phyloP scores from a whole-genome alignment of 768 basidiomycete genomes.

The Clavaria fumosa region DNA sequence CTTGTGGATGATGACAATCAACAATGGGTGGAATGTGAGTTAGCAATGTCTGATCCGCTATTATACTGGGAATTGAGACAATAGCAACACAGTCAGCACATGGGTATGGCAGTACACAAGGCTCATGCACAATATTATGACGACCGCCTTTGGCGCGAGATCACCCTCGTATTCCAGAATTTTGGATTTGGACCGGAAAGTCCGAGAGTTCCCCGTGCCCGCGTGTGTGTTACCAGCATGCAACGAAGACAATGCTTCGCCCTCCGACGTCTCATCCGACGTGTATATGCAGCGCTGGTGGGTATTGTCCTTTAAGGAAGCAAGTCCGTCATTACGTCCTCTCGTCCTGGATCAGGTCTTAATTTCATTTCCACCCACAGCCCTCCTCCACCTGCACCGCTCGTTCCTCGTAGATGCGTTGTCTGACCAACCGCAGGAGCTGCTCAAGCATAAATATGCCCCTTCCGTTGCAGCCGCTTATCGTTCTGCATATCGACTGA shows the following conservation, averaged over 20 bases:
- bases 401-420: slow-evolving; percentile 54
- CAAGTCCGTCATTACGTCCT: slow-evolving; percentile 23
- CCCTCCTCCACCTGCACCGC: slow-evolving; percentile 48
- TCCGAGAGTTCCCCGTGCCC: slow-evolving; percentile 46
- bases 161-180: slow-evolving; percentile 35
- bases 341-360: background rate
- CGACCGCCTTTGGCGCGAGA: slow-evolving; percentile 35
- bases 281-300: slow-evolving; percentile 28
- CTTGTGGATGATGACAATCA: slow-evolving; percentile 20
- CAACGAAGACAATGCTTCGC: slow-evolving; percentile 3
- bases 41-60: background rate
- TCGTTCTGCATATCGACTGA: slow-evolving; percentile 54
- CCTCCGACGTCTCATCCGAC: slow-evolving; percentile 10
- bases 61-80: slow-evolving; percentile 2
- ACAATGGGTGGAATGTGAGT: slow-evolving; percentile 28
- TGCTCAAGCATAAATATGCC: slow-evolving; percentile 44
- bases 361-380: slow-evolving; percentile 17
- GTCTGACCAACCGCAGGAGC: slow-evolving; percentile 39
- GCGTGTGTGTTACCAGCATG: slow-evolving; percentile 26
- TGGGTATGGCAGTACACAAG: slow-evolving; percentile 43
- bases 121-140: slow-evolving; percentile 35
- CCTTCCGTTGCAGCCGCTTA: slow-evolving; percentile 61
- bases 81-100: slow-evolving; percentile 41
- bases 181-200: slow-evolving; percentile 41
- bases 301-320: slow-evolving; percentile 33